Conservation (phyloP, 768 basidiomycete species). For the Galerina marginata region DNA sequence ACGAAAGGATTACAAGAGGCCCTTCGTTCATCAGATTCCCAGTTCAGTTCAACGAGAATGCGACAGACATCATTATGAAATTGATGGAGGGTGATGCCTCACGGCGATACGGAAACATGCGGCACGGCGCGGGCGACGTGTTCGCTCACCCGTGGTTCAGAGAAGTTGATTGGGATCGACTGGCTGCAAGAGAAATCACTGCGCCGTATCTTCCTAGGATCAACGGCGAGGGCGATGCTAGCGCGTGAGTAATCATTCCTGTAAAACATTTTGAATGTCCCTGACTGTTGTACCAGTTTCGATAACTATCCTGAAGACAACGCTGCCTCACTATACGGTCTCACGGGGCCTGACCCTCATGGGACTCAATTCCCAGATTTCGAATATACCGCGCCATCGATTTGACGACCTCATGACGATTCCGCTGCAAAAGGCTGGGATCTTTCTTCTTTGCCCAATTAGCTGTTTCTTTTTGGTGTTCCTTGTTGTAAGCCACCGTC, state of each 20-base stretch:
- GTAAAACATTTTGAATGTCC: not conserved
- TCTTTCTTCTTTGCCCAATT: not conserved
- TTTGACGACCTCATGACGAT: not conserved
- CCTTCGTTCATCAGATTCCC: conserved; percentile 83
- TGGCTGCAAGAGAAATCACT: conserved; percentile 84
- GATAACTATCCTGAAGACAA: conserved; percentile 82
- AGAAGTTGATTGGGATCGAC: conserved; percentile 90
- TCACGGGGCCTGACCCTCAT: conserved; percentile 59
- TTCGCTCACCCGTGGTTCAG: conserved; percentile 93
- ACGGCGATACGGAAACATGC: conserved; percentile 88
- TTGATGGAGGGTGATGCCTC: conserved; percentile 90
- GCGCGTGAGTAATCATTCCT: conserved; percentile 65
- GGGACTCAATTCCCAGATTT: conserved; percentile 80
- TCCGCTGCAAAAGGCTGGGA: not conserved
- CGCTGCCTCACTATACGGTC: conserved; percentile 63
- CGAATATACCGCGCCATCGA: conserved; percentile 57
- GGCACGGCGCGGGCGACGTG: conserved; percentile 88
- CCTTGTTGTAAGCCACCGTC: too few species aligned
- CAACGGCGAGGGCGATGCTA: conserved; percentile 91
- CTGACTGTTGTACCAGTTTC: conserved; percentile 52
- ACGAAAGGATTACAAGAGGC: conserved; percentile 88
- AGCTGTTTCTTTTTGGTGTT: too few species aligned
- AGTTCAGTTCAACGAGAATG: conserved; percentile 68
- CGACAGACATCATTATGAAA: conserved; percentile 88
- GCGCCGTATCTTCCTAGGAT: conserved; percentile 96